Base-by-base conservation (phyloP, 768 basidiomycete species). In the Lactarius akahatsu region DNA sequence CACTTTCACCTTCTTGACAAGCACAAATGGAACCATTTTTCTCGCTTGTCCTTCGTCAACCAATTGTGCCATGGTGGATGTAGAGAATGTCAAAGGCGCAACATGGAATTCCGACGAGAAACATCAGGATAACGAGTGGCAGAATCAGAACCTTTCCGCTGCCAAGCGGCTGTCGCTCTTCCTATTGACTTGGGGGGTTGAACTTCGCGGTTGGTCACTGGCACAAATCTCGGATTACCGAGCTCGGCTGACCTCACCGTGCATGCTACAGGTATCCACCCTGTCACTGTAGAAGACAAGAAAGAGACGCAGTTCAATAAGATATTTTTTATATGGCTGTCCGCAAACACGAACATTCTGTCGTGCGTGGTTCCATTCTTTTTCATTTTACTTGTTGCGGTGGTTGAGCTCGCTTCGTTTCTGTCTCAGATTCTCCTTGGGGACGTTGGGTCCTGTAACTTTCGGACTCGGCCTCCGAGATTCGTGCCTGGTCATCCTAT, bases 381-480 rank as follows among this genome's bases (percentile, higher is more conserved):
- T 32, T 56, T 4, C 2, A 20, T 23, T 13, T 13, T 5, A 2
- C 16, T 9, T n/a, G 8, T n/a, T 1, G 11, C n/a, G 18, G 16
- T 57, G 4, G 41, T n/a, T 43, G 10, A 58, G n/a, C 11, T 28
- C 13, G 43, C 28, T 47, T 43, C 16, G 32, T 11, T 32, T 32
- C 23, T 50, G 43, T 58, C n/a, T 10, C 59, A 81, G 80, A n/a
- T 81, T 82, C 69, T 82, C 80, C 20, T 73, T 81, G 4, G 83
- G 83, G 0, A 79, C 80, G 1, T 73, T 83, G 3, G 83, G 83
- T 0, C 82, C 83, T 0, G 74, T 78, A 1, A 72, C 77, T 4
- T 84, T 77, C 69, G 79, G 77, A 18, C 77, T 84, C n/a, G 75
- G 78, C 16, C 73, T 82, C 38, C 76, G 80, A 52, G 79, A 82